Evolutionary conservation across 2,329 filamentous ascomycete species (phyloP).

Genomic region (Neopestalotiopsis sp.): DNA sequence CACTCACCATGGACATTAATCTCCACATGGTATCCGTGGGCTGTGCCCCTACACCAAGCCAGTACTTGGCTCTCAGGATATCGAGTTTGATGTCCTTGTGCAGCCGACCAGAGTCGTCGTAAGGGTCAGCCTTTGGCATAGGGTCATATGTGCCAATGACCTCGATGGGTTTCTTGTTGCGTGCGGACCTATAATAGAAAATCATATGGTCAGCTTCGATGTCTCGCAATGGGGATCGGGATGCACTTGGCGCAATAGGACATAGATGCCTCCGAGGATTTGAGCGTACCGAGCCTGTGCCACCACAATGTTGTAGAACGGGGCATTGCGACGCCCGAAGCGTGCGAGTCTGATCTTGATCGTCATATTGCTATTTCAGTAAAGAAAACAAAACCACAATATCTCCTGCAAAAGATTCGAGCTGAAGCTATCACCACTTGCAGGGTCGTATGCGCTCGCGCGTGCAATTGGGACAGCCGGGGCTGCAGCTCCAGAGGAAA

Average conservation of each 20-base stretch:
- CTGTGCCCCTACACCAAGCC: constrained; percentile 96
- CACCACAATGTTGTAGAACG: constrained; percentile 97
- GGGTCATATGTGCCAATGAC: constrained; percentile 84
- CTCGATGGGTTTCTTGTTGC: constrained; percentile 88
- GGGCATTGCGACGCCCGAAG: constrained; percentile 86
- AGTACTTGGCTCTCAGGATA: constrained; percentile 81
- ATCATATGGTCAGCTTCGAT: neutral
- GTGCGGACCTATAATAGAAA: constrained; percentile 68
- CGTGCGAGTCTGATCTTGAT: constrained; percentile 91
- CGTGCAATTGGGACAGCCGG: neutral
- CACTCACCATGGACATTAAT: constrained; percentile 75
- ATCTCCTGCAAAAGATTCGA: neutral
- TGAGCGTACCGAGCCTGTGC: constrained; percentile 79
- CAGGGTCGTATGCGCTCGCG: constrained; percentile 4
- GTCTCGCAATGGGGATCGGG: neutral
- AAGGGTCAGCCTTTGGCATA: constrained; percentile 64
- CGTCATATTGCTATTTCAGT: constrained; percentile 15
- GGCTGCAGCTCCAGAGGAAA: neutral
- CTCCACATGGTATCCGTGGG: constrained; percentile 90
- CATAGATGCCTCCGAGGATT: too few species aligned
- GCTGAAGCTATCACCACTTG: constrained; percentile 2
- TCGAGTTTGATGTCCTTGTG: constrained; percentile 95
- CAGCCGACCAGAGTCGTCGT: constrained; percentile 67
- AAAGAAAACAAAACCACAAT: too few species aligned
- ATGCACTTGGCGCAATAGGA: neutral